These are phyloP conservation scores for Agrocybe praecox DNA, from an alignment of 768 basidiomycete genomes.

Conservation along the genomic window DNA sequence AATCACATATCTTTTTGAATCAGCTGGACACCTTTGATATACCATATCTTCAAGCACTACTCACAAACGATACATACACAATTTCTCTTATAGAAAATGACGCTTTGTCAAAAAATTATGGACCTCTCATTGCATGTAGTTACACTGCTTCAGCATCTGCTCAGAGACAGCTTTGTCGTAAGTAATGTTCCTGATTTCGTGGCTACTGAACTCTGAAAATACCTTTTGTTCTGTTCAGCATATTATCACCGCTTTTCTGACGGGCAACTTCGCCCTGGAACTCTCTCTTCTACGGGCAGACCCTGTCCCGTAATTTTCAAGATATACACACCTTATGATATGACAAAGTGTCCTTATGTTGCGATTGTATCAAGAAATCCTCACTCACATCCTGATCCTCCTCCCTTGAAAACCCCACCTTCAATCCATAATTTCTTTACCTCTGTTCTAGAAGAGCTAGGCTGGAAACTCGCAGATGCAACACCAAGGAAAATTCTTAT, in stretches of 20 bases:
- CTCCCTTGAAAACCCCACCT: not conserved
- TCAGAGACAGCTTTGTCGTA: not conserved
- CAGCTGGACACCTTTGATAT: not conserved
- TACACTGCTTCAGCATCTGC: not conserved
- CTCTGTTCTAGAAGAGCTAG: conserved; percentile 14
- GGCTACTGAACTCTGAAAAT: no score
- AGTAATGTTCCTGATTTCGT: not conserved
- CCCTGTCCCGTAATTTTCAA: not conserved
- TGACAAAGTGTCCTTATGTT: not conserved
- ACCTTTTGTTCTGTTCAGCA: not conserved
- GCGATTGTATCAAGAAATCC: not conserved
- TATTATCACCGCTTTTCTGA: not conserved
- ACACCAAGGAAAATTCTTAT: conserved; percentile 25
- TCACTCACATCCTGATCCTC: not conserved
- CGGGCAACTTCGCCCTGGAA: not conserved
- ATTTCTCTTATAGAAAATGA: not conserved
- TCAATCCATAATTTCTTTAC: conserved; percentile 9
- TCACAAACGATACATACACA: not conserved
- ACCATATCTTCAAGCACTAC: not conserved
- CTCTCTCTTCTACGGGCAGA: not conserved
- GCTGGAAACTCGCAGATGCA: conserved; percentile 28
- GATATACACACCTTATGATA: not conserved
- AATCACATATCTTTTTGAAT: not conserved
- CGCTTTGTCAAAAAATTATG: not conserved
- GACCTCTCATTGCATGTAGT: not conserved